phyloP scores from a whole-genome alignment of 257 asterid genomes.

The Fraxinus anomala region DNA sequence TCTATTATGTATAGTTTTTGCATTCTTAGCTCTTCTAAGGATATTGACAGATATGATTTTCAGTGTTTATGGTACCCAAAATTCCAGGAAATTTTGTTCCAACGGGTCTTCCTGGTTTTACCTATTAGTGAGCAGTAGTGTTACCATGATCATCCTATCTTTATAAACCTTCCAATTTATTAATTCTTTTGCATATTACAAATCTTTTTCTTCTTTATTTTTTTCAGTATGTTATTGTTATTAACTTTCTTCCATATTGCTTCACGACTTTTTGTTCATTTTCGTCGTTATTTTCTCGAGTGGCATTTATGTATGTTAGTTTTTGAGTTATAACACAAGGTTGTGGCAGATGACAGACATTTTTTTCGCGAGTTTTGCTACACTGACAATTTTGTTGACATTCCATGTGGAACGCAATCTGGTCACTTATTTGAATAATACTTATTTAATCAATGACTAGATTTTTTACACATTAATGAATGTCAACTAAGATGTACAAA shows the following conservation, averaged over 20 bases:
- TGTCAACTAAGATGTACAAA: no score
- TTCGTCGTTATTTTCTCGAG: background rate
- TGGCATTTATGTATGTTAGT: background rate
- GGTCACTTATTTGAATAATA: no score
- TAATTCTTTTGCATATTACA: conserved; percentile 20
- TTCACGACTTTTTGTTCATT: background rate
- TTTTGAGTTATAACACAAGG: no score
- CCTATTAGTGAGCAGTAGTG: conserved; percentile 55
- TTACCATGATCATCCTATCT: conserved; percentile 52
- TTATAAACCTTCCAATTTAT: conserved; percentile 40
- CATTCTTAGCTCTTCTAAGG: conserved; percentile 50
- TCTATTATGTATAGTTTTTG: conserved; percentile 58
- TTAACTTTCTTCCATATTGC: background rate
- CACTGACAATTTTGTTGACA: no score
- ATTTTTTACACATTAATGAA: no score
- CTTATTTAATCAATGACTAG: no score
- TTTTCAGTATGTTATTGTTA: background rate
- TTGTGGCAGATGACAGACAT: no score
- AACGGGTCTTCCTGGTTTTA: conserved; percentile 70
- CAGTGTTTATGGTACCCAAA: conserved; percentile 36
- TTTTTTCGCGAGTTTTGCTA: no score
- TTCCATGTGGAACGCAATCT: no score
- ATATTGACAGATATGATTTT: conserved; percentile 45
- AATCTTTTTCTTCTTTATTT: background rate
- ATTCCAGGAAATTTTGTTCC: conserved; percentile 70